Base-by-base conservation (phyloP, 169 alveolate species). In the Cryptosporidium ubiquitum region DNA sequence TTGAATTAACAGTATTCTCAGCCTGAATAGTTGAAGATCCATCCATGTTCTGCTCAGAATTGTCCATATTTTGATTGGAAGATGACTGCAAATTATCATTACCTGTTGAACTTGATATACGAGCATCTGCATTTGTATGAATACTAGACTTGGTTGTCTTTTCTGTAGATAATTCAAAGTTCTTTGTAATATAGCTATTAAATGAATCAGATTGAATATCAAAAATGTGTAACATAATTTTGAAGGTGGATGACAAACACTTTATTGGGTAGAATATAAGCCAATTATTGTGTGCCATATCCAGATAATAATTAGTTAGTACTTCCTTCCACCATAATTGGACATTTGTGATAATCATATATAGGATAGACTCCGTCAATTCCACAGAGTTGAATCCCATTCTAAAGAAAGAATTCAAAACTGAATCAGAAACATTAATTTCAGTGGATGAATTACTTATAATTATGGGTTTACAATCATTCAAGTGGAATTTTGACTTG, bases 261-360 rank as follows among this genome's bases (percentile, higher is more conserved):
- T 79, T 68, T 18, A 64, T 44, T 6, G 89, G 89, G 35, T 29
- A 79, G 49, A 79, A 64, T 61, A 64, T 79, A 9, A 79, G 69
- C 89, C 89, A 79, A 31, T 79, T 79, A 33, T 64, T 79, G 39
- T 79, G 73, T 33, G 74, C 73, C 89, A 79, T 79, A 42, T 79
- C 89, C 29, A 79, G 23, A n/a, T 79, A 58, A 35, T 79, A 61
- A 39, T 79, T 79, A 29, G 89, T 79, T 37, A 79, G 37, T 5
- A 79, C 74, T 47, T 64, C 89, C 37, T 64, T 79, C 89, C 89
- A 79, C 89, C 89, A 79, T 5, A 79, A 23, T 79, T 79, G 71
- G 3, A 79, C 23, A 39, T 61, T 79, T 5, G 31, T 26, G 29
- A 79, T 79, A n/a, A 79, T 64, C 23, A 61, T 40, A n/a, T n/a